phyloP scores from a whole-genome alignment of 768 basidiomycete genomes.

The Lactarius tabidus region DNA sequence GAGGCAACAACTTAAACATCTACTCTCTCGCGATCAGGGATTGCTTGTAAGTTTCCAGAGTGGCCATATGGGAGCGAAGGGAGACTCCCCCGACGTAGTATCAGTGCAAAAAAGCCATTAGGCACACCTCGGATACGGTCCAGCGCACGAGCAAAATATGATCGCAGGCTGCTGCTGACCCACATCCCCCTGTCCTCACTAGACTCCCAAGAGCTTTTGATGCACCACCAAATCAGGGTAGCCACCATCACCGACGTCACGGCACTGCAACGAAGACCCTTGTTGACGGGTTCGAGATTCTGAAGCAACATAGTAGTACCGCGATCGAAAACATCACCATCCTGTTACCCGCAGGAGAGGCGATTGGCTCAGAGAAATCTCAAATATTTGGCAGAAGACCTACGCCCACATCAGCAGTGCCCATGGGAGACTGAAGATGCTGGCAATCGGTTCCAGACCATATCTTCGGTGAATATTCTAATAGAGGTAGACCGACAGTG shows the following conservation, averaged over 20 bases:
- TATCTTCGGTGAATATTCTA: background rate
- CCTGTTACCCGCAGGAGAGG: background rate
- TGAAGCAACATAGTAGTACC: slow-evolving; percentile 5
- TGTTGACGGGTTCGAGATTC: background rate
- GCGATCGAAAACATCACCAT: slow-evolving; percentile 9
- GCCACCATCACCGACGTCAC: background rate
- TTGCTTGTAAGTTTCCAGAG: no score
- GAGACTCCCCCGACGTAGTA: background rate
- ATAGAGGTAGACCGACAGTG: slow-evolving; percentile 23
- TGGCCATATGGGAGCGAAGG: no score
- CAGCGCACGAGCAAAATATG: background rate
- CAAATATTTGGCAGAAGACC: slow-evolving; percentile 27
- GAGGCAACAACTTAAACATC: no score
- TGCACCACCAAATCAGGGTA: background rate
- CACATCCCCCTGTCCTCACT: background rate
- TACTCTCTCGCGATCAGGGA: no score
- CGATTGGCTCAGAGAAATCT: no score
- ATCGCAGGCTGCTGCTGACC: background rate
- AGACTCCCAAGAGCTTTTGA: background rate
- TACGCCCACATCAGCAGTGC: slow-evolving; percentile 57
- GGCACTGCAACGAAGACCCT: background rate
- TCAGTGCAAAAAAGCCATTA: background rate
- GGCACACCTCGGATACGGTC: background rate
- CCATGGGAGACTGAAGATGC: slow-evolving; percentile 52
- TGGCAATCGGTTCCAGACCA: slow-evolving; percentile 34